A percentile compares a stretch with the other conserved stretches of the same genome.
Evolutionary conservation across 176 grass and related monocot species (phyloP).

Genomic region (Chrysopogon serrulatus): DNA sequence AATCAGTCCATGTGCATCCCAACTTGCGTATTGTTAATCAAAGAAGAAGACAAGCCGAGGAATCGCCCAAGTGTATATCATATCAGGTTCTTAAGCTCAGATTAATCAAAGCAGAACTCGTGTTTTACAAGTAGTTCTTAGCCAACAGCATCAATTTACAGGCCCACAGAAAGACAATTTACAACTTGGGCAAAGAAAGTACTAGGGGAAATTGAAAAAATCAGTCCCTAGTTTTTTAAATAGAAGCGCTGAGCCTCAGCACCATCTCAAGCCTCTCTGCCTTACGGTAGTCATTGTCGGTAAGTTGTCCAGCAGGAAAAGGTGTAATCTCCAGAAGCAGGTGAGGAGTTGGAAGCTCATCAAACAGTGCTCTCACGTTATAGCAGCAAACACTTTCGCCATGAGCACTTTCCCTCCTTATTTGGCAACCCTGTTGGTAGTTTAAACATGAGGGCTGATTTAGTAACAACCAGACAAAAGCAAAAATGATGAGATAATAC

Average conservation of each 20-base stretch:
- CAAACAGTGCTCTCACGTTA: constrained; percentile 93
- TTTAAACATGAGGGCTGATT: constrained; percentile 8
- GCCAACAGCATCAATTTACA: constrained; percentile 45
- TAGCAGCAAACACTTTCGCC: constrained; percentile 96
- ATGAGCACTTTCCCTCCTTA: constrained; percentile 95
- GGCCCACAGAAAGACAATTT: constrained; percentile 40
- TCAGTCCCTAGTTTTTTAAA: constrained; percentile 39
- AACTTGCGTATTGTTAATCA: neutral
- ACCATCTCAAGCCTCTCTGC: constrained; percentile 92
- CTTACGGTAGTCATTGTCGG: constrained; percentile 78
- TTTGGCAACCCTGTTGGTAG: constrained; percentile 80
- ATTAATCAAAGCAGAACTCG: constrained; percentile 24
- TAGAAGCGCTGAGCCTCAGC: constrained; percentile 70
- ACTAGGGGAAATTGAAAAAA: constrained; percentile 17
- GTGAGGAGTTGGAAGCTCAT: constrained; percentile 90
- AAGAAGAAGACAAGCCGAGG: too few relatives aligned
- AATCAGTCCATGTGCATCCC: neutral
- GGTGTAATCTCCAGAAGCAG: constrained; percentile 86
- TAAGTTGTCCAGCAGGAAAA: constrained; percentile 83
- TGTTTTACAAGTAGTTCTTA: constrained; percentile 26
- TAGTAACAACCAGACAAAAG: neutral
- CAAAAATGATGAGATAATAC: neutral
- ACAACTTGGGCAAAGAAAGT: constrained; percentile 36
- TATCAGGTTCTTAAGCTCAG: constrained; percentile 13
- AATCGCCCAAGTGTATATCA: neutral